Conservation (phyloP, 257 asterid species). For the Scutellaria galericulata region DNA sequence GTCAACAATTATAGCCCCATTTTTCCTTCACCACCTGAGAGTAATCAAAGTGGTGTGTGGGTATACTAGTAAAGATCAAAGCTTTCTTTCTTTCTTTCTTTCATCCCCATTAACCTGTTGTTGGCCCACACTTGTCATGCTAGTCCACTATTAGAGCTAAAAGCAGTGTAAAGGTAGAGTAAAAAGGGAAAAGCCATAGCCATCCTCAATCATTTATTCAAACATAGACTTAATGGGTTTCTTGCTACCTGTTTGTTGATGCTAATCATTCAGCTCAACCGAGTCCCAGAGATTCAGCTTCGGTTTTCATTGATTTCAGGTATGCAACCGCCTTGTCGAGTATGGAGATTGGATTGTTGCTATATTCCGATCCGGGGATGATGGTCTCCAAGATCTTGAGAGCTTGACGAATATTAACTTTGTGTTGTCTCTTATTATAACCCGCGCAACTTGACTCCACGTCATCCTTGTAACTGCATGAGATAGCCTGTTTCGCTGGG, state of each 20-base stretch:
- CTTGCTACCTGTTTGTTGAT: neutral
- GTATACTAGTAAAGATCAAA: conserved; percentile 36
- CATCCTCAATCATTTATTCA: conserved; percentile 39
- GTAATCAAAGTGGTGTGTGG: conserved; percentile 9
- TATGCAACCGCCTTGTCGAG: conserved; percentile 70
- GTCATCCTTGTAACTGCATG: conserved; percentile 37
- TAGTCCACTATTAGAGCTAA: conserved; percentile 40
- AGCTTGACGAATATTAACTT: conserved; percentile 51
- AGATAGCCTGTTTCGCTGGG: neutral
- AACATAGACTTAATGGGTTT: conserved; percentile 40
- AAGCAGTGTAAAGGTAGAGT: conserved; percentile 37
- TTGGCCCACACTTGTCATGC: conserved; percentile 43
- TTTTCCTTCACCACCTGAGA: conserved; percentile 39
- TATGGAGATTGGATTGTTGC: conserved; percentile 61
- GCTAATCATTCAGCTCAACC: conserved; percentile 20
- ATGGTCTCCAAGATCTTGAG: conserved; percentile 57
- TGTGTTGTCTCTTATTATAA: conserved; percentile 39
- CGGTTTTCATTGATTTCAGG: conserved; percentile 62
- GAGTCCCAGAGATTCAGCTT: conserved; percentile 57
- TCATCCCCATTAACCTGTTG: conserved; percentile 10
- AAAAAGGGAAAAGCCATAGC: conserved; percentile 35
- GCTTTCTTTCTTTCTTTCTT: neutral
- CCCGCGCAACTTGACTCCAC: conserved; percentile 49
- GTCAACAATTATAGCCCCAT: conserved; percentile 48
- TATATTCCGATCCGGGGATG: conserved; percentile 53